These are phyloP conservation scores for Xylariaceae sp. DNA, from an alignment of 2,329 filamentous ascomycete species.

Conservation along the genomic window DNA sequence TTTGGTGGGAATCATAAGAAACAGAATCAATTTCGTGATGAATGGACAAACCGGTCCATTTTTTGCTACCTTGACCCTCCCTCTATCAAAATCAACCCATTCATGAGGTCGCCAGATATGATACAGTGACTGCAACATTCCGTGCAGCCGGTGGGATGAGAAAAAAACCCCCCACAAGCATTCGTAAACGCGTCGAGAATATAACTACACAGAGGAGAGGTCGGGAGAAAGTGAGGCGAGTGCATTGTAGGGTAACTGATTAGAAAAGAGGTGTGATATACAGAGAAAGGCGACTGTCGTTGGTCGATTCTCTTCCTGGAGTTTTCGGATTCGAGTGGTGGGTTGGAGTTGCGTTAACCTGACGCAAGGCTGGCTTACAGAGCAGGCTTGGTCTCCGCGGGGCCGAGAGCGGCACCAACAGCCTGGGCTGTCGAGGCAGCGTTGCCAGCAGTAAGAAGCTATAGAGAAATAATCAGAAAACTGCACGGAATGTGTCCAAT, in stretches of 20 bases:
- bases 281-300: constrained; percentile 1
- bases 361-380: constrained; percentile 36
- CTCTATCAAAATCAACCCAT: constrained; percentile 14
- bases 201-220: constrained; percentile 8
- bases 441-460: constrained; percentile 46
- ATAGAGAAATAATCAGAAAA: constrained; percentile 11
- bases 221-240: not conserved
- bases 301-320: not conserved
- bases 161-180: constrained; percentile 9
- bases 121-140: constrained; percentile 19
- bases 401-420: constrained; percentile 46
- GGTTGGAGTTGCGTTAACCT: not conserved
- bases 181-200: constrained; percentile 5
- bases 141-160: constrained; percentile 19
- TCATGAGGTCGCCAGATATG: constrained; percentile 21
- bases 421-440: constrained; percentile 43
- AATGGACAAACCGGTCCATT: constrained; percentile 22
- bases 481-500: not conserved
- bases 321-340: not conserved
- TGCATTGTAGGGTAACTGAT: constrained; percentile 2
- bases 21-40: constrained; percentile 19
- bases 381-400: constrained; percentile 44
- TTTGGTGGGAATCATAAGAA: constrained; percentile 6
- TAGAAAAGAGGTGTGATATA: constrained; percentile 13
- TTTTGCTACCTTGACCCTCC: constrained; percentile 21